Evolutionary conservation across 768 basidiomycete genomes (phyloP).

Genomic region (Russula griseocarnosa): DNA sequence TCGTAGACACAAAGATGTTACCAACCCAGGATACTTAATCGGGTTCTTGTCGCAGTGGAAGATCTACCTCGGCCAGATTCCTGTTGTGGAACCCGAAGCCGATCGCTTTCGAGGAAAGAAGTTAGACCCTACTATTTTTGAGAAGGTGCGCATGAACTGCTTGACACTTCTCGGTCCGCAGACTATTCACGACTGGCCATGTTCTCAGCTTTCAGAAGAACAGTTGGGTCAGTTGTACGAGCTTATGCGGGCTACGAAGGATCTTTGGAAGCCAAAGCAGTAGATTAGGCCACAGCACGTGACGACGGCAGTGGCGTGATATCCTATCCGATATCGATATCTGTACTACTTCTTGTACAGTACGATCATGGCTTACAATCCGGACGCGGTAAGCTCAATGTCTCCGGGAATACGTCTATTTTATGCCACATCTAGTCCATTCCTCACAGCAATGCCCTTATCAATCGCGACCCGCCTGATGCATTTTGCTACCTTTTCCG

Average conservation of each 20-base stretch:
- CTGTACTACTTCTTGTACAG: background rate
- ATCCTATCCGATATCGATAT: background rate
- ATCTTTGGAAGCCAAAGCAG: constrained; percentile 77
- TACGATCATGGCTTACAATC: constrained; percentile 11
- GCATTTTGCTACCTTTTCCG: background rate
- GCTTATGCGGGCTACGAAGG: constrained; percentile 87
- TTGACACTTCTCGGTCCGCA: background rate
- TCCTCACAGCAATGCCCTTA: background rate
- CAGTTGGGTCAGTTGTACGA: constrained; percentile 94
- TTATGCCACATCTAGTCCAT: constrained; percentile 3
- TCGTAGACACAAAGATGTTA: constrained; percentile 68
- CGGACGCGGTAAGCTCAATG: constrained; percentile 1
- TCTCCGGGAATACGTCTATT: background rate
- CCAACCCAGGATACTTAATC: constrained; percentile 88
- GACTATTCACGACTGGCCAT: constrained; percentile 4
- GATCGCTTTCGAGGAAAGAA: constrained; percentile 57
- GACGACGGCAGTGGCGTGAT: background rate
- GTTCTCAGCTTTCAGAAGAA: constrained; percentile 73
- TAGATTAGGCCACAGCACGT: background rate
- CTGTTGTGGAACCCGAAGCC: constrained; percentile 42
- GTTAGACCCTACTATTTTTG: constrained; percentile 66
- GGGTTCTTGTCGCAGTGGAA: constrained; percentile 98
- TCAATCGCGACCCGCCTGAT: background rate
- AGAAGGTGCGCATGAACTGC: constrained; percentile 52
- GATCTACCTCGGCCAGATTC: constrained; percentile 74